phyloP scores from a whole-genome alignment of 2,329 filamentous ascomycete genomes.

The Leptodontidium sp. region DNA sequence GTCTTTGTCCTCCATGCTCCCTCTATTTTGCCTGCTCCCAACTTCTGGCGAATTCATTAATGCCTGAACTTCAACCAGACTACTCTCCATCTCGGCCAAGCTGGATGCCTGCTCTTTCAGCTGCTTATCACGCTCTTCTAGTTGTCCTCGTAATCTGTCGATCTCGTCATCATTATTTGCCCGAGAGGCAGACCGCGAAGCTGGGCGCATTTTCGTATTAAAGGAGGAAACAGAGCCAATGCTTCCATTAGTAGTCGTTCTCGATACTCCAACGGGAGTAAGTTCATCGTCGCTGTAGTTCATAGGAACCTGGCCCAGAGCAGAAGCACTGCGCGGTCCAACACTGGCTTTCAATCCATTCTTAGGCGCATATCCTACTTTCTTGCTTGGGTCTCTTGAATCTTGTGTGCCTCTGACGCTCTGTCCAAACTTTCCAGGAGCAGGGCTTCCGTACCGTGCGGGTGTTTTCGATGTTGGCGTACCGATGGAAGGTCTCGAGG shows the following conservation, averaged over 20 bases:
- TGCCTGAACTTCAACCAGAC: constrained; percentile 80
- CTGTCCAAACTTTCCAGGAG: constrained; percentile 68
- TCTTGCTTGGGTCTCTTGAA: constrained; percentile 68
- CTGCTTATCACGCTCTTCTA: constrained; percentile 86
- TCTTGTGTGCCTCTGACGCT: constrained; percentile 64
- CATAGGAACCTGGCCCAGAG: constrained; percentile 58
- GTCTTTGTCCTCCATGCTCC: constrained; percentile 73
- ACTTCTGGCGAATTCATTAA: constrained; percentile 68
- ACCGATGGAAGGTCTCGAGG: constrained; percentile 63
- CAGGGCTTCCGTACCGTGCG: constrained; percentile 69
- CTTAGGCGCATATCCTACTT: constrained; percentile 51
- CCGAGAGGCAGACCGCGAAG: constrained; percentile 50
- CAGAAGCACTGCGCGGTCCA: constrained; percentile 66
- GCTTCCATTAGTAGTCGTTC: constrained; percentile 60
- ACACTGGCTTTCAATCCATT: constrained; percentile 59
- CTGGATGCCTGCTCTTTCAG: constrained; percentile 87
- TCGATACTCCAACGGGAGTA: constrained; percentile 60
- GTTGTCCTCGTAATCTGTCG: constrained; percentile 73
- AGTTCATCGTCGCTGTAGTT: constrained; percentile 65
- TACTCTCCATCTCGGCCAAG: constrained; percentile 88
- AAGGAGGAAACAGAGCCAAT: constrained; percentile 63
- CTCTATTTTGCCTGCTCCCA: constrained; percentile 55
- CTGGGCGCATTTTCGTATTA: constrained; percentile 60
- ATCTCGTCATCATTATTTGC: constrained; percentile 68
- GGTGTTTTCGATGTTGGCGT: constrained; percentile 57